These are phyloP conservation scores for Teratosphaeriaceae sp. DNA, from an alignment of 2,329 filamentous ascomycete genomes.

Conservation along the genomic window DNA sequence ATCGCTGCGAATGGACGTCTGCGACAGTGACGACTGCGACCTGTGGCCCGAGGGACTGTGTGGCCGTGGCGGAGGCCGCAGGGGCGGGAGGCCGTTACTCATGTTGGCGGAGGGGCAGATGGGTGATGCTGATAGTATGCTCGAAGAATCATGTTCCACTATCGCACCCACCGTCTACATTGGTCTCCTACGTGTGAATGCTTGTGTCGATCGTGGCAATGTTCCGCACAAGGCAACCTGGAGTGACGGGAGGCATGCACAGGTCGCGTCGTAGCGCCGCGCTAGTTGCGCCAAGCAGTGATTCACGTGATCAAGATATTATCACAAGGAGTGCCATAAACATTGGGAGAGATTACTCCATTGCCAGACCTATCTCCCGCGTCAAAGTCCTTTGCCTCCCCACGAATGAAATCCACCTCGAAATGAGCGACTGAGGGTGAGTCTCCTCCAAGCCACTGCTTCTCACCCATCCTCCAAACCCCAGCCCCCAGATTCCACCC, in stretches of 20 bases:
- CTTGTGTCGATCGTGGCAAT: too few relatives aligned
- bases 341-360: neutral
- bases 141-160: neutral
- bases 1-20: slow-evolving; percentile 26
- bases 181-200: too few relatives aligned
- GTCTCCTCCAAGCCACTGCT: neutral
- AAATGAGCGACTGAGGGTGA: neutral
- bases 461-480: neutral
- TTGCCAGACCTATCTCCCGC: slow-evolving; percentile 3
- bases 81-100: slow-evolving; percentile 21
- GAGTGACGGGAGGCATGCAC: too few relatives aligned
- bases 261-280: too few relatives aligned
- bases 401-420: slow-evolving; percentile 1
- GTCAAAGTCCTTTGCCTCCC: neutral
- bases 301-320: neutral
- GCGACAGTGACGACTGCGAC: slow-evolving; percentile 28
- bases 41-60: slow-evolving; percentile 25
- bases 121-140: too few relatives aligned
- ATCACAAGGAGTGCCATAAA: neutral
- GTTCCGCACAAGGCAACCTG: too few relatives aligned
- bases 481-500: neutral
- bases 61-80: slow-evolving; percentile 26
- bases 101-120: neutral
- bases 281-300: too few relatives aligned
- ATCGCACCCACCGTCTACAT: too few relatives aligned